These are phyloP conservation scores for Cicer arietinum DNA, from an alignment of 306 rosid genomes.

Conservation along the genomic window DNA sequence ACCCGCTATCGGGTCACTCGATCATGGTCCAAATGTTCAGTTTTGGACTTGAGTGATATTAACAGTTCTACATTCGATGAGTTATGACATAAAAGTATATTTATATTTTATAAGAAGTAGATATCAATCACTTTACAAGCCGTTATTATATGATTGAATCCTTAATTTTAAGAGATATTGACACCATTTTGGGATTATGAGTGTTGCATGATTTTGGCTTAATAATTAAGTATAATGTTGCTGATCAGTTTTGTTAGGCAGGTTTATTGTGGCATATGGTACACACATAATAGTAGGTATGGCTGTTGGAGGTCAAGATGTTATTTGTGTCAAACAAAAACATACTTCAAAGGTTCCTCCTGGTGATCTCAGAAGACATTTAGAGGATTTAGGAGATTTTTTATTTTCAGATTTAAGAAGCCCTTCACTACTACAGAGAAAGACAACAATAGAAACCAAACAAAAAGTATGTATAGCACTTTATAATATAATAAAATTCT, in stretches of 20 bases:
- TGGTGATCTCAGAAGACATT: slow-evolving; percentile 76
- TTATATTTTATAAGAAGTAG: too few species aligned
- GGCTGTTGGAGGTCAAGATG: slow-evolving; percentile 97
- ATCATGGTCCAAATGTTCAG: too few species aligned
- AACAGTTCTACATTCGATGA: too few species aligned
- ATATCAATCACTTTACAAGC: too few species aligned
- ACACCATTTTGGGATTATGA: background rate
- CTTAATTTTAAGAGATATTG: background rate
- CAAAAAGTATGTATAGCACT: slow-evolving; percentile 59
- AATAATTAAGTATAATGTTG: slow-evolving; percentile 35
- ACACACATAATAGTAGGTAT: slow-evolving; percentile 92
- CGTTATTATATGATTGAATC: too few species aligned
- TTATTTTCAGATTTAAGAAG: slow-evolving; percentile 83
- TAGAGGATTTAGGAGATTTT: slow-evolving; percentile 94
- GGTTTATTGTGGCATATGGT: slow-evolving; percentile 87
- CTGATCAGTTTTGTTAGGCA: slow-evolving; percentile 74
- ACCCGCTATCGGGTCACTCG: too few species aligned
- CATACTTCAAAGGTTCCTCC: slow-evolving; percentile 81
- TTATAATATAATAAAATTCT: slow-evolving; percentile 7
- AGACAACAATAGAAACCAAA: slow-evolving; percentile 62
- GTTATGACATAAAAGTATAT: too few species aligned
- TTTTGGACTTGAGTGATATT: too few species aligned
- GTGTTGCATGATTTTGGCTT: slow-evolving; percentile 37
- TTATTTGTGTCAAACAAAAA: slow-evolving; percentile 80
- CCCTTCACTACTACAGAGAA: slow-evolving; percentile 74